These are phyloP conservation scores for Dendrobium officinale DNA, from an alignment of 106 monocot species.

Conservation along the genomic window DNA sequence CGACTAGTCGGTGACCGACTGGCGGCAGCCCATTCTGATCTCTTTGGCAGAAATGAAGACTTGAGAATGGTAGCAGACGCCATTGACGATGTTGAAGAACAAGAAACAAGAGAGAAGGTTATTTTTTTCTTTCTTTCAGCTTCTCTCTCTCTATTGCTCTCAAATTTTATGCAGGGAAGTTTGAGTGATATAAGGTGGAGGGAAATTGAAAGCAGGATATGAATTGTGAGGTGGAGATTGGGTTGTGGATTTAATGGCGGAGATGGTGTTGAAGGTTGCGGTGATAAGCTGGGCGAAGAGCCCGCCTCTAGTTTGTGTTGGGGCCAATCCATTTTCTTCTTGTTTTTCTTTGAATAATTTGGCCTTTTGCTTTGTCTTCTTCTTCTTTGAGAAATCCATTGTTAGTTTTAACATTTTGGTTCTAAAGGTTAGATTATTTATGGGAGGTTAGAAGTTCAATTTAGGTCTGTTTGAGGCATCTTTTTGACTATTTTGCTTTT, in stretches of 20 bases:
- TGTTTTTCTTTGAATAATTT: not conserved
- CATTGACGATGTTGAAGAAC: slow-evolving; percentile 23
- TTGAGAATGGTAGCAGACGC: slow-evolving; percentile 88
- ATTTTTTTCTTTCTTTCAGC: not conserved
- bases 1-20: slow-evolving; percentile 7
- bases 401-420: too few species aligned
- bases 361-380: not conserved
- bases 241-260: slow-evolving; percentile 42
- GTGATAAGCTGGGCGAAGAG: slow-evolving; percentile 11
- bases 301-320: slow-evolving; percentile 14
- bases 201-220: slow-evolving; percentile 35
- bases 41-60: slow-evolving; percentile 84
- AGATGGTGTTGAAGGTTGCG: slow-evolving; percentile 4
- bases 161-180: not conserved
- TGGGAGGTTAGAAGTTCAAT: too few species aligned
- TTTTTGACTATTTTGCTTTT: too few species aligned
- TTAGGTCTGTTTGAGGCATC: too few species aligned
- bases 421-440: too few species aligned
- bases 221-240: slow-evolving; percentile 60
- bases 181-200: slow-evolving; percentile 20
- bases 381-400: not conserved
- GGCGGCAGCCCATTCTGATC: slow-evolving; percentile 50
- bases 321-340: not conserved
- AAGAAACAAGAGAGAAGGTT: not conserved
- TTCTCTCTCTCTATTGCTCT: not conserved